Conservation (phyloP, 1,284 basidiomycete genomes). For the Ganoderma leucocontextum region DNA sequence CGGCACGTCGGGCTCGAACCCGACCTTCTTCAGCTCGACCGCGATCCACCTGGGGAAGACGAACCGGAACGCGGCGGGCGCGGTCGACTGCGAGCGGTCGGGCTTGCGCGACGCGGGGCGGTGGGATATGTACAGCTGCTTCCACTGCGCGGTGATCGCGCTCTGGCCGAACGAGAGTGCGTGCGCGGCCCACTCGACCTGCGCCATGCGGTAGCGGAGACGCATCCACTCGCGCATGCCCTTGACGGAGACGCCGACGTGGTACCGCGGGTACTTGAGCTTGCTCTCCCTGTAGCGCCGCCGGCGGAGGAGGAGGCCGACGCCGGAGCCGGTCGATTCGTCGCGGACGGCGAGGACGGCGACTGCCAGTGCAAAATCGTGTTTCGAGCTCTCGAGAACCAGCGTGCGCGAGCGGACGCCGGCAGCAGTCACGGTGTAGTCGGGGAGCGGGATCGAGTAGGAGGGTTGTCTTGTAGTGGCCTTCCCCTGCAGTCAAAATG, state of each 20-base stretch:
- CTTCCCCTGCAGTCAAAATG: not conserved
- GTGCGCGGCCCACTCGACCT: constrained; percentile 24
- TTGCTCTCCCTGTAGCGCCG: constrained; percentile 16
- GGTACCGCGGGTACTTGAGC: constrained; percentile 21
- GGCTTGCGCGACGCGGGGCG: constrained; percentile 26
- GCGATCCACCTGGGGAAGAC: constrained; percentile 26
- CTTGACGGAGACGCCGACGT: constrained; percentile 21
- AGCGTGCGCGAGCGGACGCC: constrained; percentile 29
- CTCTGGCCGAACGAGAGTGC: constrained; percentile 21
- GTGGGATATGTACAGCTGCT: constrained; percentile 29
- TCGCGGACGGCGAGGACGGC: constrained; percentile 27
- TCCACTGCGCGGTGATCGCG: constrained; percentile 27
- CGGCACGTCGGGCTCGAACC: constrained; percentile 16
- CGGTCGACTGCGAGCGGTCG: not conserved
- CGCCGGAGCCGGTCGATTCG: constrained; percentile 21
- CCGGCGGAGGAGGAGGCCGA: constrained; percentile 30
- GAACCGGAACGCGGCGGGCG: constrained; percentile 20
- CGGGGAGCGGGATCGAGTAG: constrained; percentile 23
- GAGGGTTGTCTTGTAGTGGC: not conserved
- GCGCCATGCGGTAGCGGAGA: constrained; percentile 28
- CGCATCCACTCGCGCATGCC: constrained; percentile 21
- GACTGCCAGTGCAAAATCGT: constrained; percentile 20
- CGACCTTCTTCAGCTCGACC: constrained; percentile 28
- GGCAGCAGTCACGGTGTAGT: constrained; percentile 25
- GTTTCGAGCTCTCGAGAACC: constrained; percentile 23